Conservation (phyloP, 331 rosid species). For the Quercus phellos region DNA sequence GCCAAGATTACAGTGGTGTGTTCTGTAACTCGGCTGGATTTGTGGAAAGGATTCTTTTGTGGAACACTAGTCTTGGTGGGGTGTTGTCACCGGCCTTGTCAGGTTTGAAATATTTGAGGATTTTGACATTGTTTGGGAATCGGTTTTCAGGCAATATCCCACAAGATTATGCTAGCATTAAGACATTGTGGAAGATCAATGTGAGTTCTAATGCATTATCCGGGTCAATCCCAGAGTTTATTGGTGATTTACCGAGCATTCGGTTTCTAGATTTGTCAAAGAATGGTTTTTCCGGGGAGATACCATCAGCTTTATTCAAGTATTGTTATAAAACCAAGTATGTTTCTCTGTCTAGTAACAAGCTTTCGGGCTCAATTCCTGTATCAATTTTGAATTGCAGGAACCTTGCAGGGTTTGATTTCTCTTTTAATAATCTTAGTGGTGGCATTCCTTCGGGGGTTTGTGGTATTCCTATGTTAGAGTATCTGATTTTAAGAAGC, state of each 20-base stretch:
- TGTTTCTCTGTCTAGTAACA: slow-evolving; percentile 73
- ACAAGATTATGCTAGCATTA: slow-evolving; percentile 53
- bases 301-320: slow-evolving; percentile 74
- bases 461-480: slow-evolving; percentile 67
- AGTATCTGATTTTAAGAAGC: slow-evolving; percentile 63
- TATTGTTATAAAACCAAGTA: slow-evolving; percentile 70
- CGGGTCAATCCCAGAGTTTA: slow-evolving; percentile 82
- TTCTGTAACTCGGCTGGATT: slow-evolving; percentile 63
- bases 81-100: slow-evolving; percentile 65
- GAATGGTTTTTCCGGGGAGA: slow-evolving; percentile 72
- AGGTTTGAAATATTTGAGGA: slow-evolving; percentile 69
- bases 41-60: slow-evolving; percentile 77
- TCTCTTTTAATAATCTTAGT: slow-evolving; percentile 79
- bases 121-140: slow-evolving; percentile 80
- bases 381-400: slow-evolving; percentile 60
- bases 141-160: slow-evolving; percentile 72
- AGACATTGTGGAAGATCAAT: slow-evolving; percentile 86
- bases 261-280: slow-evolving; percentile 86
- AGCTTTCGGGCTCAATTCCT: slow-evolving; percentile 66
- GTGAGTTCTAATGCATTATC: slow-evolving; percentile 78
- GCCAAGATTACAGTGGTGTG: slow-evolving; percentile 60
- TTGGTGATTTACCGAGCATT: slow-evolving; percentile 73
- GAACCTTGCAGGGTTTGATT: slow-evolving; percentile 91
- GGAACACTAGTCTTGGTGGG: slow-evolving; percentile 87
- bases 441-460: slow-evolving; percentile 60